Evolutionary conservation across 768 basidiomycete species (phyloP).

Genomic region (Ramaria sp.): DNA sequence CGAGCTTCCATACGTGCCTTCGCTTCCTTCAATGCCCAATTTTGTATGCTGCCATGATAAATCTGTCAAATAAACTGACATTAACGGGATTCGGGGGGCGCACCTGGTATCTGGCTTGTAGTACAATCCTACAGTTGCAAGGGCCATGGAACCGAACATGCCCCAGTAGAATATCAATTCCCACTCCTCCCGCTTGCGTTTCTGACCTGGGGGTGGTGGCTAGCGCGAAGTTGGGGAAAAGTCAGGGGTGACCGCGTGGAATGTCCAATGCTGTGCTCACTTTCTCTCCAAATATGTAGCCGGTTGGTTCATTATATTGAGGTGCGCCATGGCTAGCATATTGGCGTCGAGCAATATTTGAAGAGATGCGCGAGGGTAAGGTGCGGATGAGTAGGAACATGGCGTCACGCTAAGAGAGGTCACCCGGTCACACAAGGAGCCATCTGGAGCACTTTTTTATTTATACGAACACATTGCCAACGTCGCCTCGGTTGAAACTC

Average conservation of each 20-base stretch:
- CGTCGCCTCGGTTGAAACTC: too few relatives aligned
- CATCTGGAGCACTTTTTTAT: too few relatives aligned
- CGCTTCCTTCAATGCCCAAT: constrained; percentile 87
- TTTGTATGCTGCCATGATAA: constrained; percentile 55
- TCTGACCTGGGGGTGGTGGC: constrained; percentile 74
- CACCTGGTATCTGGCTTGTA: constrained; percentile 94
- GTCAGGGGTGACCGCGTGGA: background rate
- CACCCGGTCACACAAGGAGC: too few relatives aligned
- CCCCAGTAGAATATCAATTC: constrained; percentile 85
- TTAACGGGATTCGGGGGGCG: constrained; percentile 17
- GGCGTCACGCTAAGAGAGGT: too few relatives aligned
- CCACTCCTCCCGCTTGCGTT: constrained; percentile 83
- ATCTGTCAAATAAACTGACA: background rate
- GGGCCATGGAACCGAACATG: constrained; percentile 80
- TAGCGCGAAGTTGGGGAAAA: constrained; percentile 18
- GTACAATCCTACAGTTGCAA: constrained; percentile 67
- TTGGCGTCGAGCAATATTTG: background rate
- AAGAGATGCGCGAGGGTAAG: background rate
- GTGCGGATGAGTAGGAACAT: constrained; percentile 1
- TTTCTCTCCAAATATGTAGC: constrained; percentile 84
- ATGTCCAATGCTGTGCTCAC: constrained; percentile 28
- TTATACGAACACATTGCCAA: too few relatives aligned
- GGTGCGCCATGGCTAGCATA: constrained; percentile 40
- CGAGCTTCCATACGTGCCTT: constrained; percentile 85
- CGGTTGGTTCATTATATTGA: constrained; percentile 82